Evolutionary conservation across 495 filamentous ascomycete species (phyloP).

Genomic region (Penicillium tannophilum): DNA sequence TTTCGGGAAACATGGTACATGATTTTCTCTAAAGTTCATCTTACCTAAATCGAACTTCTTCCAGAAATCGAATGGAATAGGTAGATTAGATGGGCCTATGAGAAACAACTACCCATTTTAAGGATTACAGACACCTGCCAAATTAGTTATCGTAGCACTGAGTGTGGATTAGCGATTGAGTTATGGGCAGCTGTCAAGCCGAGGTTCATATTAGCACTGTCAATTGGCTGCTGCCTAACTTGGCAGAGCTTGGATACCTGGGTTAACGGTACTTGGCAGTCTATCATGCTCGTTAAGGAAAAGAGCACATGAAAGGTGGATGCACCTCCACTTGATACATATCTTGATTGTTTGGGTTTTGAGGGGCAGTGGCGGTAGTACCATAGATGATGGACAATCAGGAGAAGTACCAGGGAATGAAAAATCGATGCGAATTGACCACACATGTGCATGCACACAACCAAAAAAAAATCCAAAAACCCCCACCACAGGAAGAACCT

Average conservation of each 20-base stretch:
- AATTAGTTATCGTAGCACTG: background rate
- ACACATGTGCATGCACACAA: no score
- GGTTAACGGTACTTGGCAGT: background rate
- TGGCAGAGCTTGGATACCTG: slow-evolving; percentile 1
- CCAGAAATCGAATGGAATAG: background rate
- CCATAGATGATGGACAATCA: background rate
- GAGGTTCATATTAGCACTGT: background rate
- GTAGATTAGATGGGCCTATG: background rate
- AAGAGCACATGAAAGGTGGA: background rate
- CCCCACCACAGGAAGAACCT: background rate
- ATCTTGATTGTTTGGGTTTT: background rate
- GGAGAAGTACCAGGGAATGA: background rate
- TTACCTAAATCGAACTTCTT: background rate
- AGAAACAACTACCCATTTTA: background rate
- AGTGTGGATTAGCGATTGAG: slow-evolving; percentile 1
- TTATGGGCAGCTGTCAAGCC: slow-evolving; percentile 2
- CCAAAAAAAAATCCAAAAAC: background rate
- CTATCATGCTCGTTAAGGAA: background rate
- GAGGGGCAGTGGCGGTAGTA: background rate
- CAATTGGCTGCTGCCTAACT: slow-evolving; percentile 5
- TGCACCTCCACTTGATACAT: background rate
- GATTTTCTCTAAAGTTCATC: background rate
- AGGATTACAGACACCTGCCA: background rate
- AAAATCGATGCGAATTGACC: no score
- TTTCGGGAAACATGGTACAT: no score